A percentile compares a stretch with the other conserved stretches of the same genome.
Conservation (phyloP, 371 early-diverging fungal genomes). For the Umbelopsis sp. region DNA sequence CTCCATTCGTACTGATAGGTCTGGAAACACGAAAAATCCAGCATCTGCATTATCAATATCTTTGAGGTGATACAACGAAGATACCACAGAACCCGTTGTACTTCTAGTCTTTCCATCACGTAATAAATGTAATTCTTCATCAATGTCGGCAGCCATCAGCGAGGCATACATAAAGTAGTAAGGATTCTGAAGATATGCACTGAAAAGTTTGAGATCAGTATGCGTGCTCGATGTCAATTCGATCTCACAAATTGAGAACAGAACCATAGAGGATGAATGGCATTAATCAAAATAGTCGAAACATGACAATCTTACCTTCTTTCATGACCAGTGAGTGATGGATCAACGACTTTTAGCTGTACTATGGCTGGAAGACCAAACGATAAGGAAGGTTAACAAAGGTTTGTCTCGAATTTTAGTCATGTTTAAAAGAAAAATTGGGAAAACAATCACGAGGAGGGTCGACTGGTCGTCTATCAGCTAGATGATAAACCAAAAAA, state of each 20-base stretch:
- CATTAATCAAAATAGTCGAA: not conserved
- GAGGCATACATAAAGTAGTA: constrained; percentile 88
- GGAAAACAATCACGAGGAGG: constrained; percentile 71
- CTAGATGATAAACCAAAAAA: constrained; percentile 38
- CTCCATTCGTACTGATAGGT: constrained; percentile 90
- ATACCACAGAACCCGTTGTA: constrained; percentile 88
- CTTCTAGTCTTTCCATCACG: constrained; percentile 76
- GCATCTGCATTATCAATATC: constrained; percentile 88
- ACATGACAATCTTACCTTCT: constrained; percentile 34
- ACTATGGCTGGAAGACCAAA: constrained; percentile 66
- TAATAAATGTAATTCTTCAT: constrained; percentile 73
- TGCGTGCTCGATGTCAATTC: not conserved
- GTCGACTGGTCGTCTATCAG: constrained; percentile 93
- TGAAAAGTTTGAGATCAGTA: constrained; percentile 23
- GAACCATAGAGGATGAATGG: not conserved
- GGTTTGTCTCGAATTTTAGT: not conserved
- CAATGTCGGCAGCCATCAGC: constrained; percentile 65
- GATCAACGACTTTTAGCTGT: constrained; percentile 71
- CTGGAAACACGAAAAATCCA: constrained; percentile 96
- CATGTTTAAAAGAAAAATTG: not conserved
- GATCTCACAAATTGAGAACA: not conserved
- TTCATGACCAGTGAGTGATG: constrained; percentile 38
- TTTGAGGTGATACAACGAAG: constrained; percentile 85
- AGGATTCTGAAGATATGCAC: constrained; percentile 80
- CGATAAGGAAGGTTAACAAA: not conserved